A percentile compares a stretch with the other conserved stretches of the same genome.
Evolutionary conservation across 2,329 filamentous ascomycete species (phyloP).

Genomic region (Aureobasidium mangrovei): DNA sequence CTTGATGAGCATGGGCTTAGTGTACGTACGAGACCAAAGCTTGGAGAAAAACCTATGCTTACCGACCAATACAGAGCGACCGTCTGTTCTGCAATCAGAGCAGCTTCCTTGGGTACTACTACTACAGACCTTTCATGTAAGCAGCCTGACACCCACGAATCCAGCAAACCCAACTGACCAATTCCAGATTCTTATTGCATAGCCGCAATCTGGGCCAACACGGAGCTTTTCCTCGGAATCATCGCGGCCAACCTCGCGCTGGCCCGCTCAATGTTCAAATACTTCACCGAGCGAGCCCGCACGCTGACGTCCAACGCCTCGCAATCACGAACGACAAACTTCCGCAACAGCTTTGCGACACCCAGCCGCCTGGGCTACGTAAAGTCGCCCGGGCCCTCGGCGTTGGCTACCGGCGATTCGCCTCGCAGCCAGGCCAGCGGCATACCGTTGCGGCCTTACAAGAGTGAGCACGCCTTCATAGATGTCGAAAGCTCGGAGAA

Average conservation of each 20-base stretch:
- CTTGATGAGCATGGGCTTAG: conserved; percentile 22
- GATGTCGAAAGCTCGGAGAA: not conserved
- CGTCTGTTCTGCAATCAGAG: conserved; percentile 19
- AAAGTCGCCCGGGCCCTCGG: not conserved
- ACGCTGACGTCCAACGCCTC: not conserved
- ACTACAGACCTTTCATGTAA: conserved; percentile 21
- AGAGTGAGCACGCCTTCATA: not conserved
- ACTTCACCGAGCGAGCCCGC: not conserved
- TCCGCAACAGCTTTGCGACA: not conserved
- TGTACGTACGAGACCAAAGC: not conserved
- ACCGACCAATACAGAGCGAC: conserved; percentile 16
- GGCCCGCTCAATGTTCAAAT: conserved; percentile 13
- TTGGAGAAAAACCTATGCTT: conserved; percentile 6
- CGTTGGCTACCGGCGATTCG: not conserved
- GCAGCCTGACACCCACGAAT: not conserved
- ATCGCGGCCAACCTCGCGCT: conserved; percentile 24
- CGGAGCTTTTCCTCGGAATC: conserved; percentile 24
- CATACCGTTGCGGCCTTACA: not conserved
- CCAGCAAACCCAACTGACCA: not conserved
- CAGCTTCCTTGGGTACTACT: conserved; percentile 20
- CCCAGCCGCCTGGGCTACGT: not conserved
- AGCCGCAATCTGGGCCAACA: conserved; percentile 24
- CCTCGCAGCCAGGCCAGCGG: not conserved
- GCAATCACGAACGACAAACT: not conserved
- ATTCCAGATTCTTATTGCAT: conserved; percentile 19